Base-by-base conservation (phyloP, 2,329 filamentous ascomycete species). In the Fusarium anthophilum region DNA sequence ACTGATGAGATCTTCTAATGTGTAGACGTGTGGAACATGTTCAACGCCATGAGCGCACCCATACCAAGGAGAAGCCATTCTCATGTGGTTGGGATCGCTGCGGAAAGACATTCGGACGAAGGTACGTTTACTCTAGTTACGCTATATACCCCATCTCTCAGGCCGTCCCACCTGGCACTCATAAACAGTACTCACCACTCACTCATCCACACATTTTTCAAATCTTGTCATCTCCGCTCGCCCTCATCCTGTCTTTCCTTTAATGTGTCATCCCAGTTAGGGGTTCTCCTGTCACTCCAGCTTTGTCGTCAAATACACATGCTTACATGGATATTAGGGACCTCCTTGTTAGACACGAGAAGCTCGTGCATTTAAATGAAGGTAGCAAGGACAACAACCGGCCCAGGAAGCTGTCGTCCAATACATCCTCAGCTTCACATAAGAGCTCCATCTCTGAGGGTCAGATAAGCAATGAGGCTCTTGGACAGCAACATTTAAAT, bases 61-160 rank as follows among this genome's bases (percentile, higher is more conserved):
- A 91, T 81, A 91, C 89, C 75, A 91, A 91, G 77, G 89, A 91
- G 82, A 91, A 91, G 80, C 89, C 89, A 14, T 91, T 91, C 78
- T 85, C 87, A 57, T 91, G 89, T 76, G 84, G 78, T 70, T 90
- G 88, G 87, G 86, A 86, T 78, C 85, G 87, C 47, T 91, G 89
- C 81, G 89, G 89, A 55, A 91, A 91, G 82, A 89, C 86, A 4
- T 91, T 91, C 82, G 88, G 89, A 78, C 84, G 89, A 83, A 85
- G 89, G 89, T 91, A 80, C 85, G 88, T 85, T 74, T 72, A 54
- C 69, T 75, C 63, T 76, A 70, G 51, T 70, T 58, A 56, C 67
- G 70, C 72, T 75, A 65, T 73, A 73, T 69, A 64, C 58, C 64
- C 70, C 64, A 66, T 76, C 57, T 60, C 61, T 72, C 66, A 70